Conservation (phyloP, 805 yeast genomes). For the Wickerhamiella kurtzmanii region DNA sequence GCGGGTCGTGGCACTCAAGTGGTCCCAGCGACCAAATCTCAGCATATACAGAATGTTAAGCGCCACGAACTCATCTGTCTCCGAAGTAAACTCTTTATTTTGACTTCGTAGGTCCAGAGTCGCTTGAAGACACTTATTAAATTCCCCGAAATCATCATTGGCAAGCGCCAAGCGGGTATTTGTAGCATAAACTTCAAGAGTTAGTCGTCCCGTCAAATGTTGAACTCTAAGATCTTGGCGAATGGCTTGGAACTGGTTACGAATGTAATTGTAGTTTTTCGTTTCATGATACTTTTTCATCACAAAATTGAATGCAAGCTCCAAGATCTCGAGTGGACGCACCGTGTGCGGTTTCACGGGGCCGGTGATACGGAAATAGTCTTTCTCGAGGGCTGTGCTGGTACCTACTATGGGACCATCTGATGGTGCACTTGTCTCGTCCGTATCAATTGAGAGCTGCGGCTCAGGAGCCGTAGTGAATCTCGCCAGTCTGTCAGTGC, state of each 20-base stretch:
- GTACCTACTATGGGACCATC: constrained; percentile 46
- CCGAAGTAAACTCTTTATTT: constrained; percentile 23
- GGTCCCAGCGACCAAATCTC: not conserved
- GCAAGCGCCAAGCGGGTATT: constrained; percentile 81
- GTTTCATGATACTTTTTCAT: constrained; percentile 39
- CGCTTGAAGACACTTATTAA: constrained; percentile 87
- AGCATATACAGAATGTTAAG: not conserved
- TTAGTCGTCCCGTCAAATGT: constrained; percentile 62
- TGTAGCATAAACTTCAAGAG: constrained; percentile 67
- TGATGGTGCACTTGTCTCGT: constrained; percentile 3
- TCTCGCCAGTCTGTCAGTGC: not conserved
- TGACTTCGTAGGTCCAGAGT: constrained; percentile 31
- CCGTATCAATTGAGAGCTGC: constrained; percentile 10
- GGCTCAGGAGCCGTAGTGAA: too few relatives aligned
- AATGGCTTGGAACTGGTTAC: constrained; percentile 83
- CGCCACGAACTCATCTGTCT: not conserved
- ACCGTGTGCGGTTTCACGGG: constrained; percentile 80
- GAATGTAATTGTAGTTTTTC: constrained; percentile 53
- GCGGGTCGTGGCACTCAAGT: not conserved
- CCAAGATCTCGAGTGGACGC: constrained; percentile 54
- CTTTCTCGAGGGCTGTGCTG: constrained; percentile 54
- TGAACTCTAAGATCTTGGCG: constrained; percentile 92
- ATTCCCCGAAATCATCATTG: constrained; percentile 79
- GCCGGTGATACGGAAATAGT: constrained; percentile 72
- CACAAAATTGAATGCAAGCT: constrained; percentile 42